Base-by-base conservation (phyloP, 2,329 filamentous ascomycete genomes). In the Exophiala oligosperma region DNA sequence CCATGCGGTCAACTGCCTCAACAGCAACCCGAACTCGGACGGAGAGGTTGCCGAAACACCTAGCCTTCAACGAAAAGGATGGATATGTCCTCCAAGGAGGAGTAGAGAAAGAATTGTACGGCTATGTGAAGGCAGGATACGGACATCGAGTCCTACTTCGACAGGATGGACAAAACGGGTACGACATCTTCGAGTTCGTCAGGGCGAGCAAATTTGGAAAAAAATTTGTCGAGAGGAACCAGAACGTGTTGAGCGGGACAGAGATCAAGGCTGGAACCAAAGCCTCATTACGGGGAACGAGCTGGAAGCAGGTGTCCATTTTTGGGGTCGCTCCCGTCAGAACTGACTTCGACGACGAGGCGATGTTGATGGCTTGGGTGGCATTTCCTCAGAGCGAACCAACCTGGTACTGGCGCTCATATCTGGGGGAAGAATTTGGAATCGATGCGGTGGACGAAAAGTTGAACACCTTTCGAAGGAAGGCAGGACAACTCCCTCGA, bases 141-240 rank as follows among this genome's bases (percentile, higher is more conserved):
- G 50, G 50, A 8, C 50, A 53, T 43, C 50, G 50, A 47, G 50
- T 53, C 50, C 21, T 53, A 17, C 50, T 53, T 53, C 50, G 50
- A 53, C 50, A 44, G 7, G 50, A 53, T 21, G 50, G 50, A 43
- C 29, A 37, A 41, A 46, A 53, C 50, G 50, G 35, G 38, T 53
- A 47, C 29, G 29, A 43, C 24, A 53, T 53, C 50, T 53, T 53
- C 50, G 29, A 9, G 50, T 53, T 53, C 51, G 51, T 54, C 28
- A 9, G 51, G 38, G 51, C 38, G 4, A 54, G 51, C 26, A 54
- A 54, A 47, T 54, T 54, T 28, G 51, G 51, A 17, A 54, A 54
- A 26, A 54, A 17, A 37, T 54, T 54, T 37, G 26, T 54, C 24
- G 38, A 54, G 51, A 44, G 51, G 51, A 54, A 54, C 51, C 40